Base-by-base conservation (phyloP, 129 eudicot genomes). In the Escallonia herrerae region DNA sequence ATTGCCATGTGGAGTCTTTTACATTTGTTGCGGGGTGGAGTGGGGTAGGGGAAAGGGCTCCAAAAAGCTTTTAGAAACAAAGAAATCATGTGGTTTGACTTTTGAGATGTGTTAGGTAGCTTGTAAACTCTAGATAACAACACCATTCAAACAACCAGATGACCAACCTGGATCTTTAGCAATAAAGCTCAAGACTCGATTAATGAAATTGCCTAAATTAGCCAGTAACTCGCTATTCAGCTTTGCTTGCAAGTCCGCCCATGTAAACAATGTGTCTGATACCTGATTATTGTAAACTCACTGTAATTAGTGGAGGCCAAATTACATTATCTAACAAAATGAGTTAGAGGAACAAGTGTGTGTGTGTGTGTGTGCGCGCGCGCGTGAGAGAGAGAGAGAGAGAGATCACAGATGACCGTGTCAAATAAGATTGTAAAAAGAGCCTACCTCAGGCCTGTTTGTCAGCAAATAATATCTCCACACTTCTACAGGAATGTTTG, bases 201-300 rank as follows among this genome's bases (percentile, higher is more conserved):
- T 89, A 60, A 94, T 66, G 74, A 94, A 94, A 76, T 94, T 94
- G 50, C 99, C 97, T 11, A 94, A 74, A 72, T 89, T 94, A 74
- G 67, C 80, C 58, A 94, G 80, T 75, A 94, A 73, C 76, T 94
- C 99, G 15, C 83, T 69, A 66, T 94, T 94, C 67, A 89, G 70
- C 81, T 89, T 94, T 41, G 96, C 95, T 83, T 94, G 91, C 79
- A 94, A 76, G 76, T 94, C 96, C 33, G 82, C 74, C 99, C 99
- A 94, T 58, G 95, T 81, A 66, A 94, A 94, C 72, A 81, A 65
- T 40, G 99, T 86, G 80, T 94, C 99, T 67, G 99, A 94, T 41
- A 84, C 96, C 99, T 94, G 58, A 41, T 64, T 14, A 65, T 40
- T 10, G 48, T 13, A 65, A 39, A 54, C 3, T 61, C 52, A 44